phyloP scores from a whole-genome alignment of 2,329 filamentous ascomycete genomes.

The Dothideomycetidae sp. region DNA sequence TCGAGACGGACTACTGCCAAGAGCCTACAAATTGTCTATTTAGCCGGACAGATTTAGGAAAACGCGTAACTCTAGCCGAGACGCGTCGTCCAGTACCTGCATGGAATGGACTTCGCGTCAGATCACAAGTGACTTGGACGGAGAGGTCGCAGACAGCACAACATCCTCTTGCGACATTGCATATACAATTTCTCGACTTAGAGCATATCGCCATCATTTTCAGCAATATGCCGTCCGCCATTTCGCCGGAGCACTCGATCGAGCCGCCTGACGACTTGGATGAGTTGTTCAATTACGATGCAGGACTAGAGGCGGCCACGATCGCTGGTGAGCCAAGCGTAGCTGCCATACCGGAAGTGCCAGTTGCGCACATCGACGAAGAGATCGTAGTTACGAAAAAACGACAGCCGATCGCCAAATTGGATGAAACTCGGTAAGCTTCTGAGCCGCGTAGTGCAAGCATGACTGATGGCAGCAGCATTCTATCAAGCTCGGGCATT shows the following conservation, averaged over 20 bases:
- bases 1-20: too few species aligned
- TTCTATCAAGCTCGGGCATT: constrained; percentile 74
- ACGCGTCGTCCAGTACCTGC: constrained; percentile 13
- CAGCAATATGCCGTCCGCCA: constrained; percentile 21
- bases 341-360: constrained; percentile 29
- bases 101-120: constrained; percentile 10
- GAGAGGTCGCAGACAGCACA: too few species aligned
- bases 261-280: constrained; percentile 38
- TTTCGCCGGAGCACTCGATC: constrained; percentile 14
- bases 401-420: constrained; percentile 62
- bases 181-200: too few species aligned
- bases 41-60: not conserved
- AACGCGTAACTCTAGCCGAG: constrained; percentile 6
- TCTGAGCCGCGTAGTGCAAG: not conserved
- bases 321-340: constrained; percentile 25
- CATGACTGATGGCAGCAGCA: constrained; percentile 31
- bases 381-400: constrained; percentile 72
- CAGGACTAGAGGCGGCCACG: constrained; percentile 36
- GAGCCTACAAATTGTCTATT: too few species aligned
- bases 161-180: too few species aligned
- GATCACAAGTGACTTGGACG: too few species aligned
- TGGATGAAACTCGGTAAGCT: constrained; percentile 61
- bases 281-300: constrained; percentile 64
- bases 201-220: too few species aligned
- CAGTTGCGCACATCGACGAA: constrained; percentile 42